Base-by-base conservation (phyloP, 148 eudicot genomes). In the Vaccinium macrocarpon region DNA sequence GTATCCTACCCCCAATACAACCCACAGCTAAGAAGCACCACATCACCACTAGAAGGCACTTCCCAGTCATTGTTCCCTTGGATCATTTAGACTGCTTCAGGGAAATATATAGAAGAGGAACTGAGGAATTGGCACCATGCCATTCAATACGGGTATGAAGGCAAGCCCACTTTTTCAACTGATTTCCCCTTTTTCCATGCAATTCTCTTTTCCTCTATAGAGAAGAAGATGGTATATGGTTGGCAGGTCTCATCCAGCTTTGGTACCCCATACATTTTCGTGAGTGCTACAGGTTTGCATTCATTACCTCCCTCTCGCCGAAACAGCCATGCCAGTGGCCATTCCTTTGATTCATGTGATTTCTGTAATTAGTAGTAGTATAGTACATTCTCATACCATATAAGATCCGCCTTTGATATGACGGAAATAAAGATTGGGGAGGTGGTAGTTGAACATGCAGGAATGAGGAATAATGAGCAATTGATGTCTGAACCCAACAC, bases 21-120 rank as follows among this genome's bases (percentile, higher is more conserved):
- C 84, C n/a, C 78, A 53, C 79, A 55, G 38, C 68, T 64, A 72
- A 32, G 27, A 72, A 71, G 25, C 84, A 71, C 27, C 62, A 70
- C 29, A 52, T 38, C 68, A 73, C 68, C 79, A 55, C 79, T 77
- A 82, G 35, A 71, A 82, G 68, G n/a, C 68, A 72, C 84, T 73
- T 82, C 66, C 79, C 14, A 19, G 78, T 7, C 79, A 18, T 48
- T 7, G 27, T 25, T 32, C 19, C 32, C 35, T 27, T 68, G 38
- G 42, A 68, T 12, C 14, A 13, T 68, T 27, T 29, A 15, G 23
- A 82, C 42, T 52, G 25, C 59, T 68, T 82, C 42, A 68, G 68
- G 29, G 15, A 2, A 23, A 12, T 81, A 81, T 82, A 82, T 82
- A 82, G 75, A 82, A 25, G 55, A 62, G 57, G 48, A 29, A 9